Evolutionary conservation across 345 rosid genomes (phyloP).

Genomic region (Corymbia maculata): DNA sequence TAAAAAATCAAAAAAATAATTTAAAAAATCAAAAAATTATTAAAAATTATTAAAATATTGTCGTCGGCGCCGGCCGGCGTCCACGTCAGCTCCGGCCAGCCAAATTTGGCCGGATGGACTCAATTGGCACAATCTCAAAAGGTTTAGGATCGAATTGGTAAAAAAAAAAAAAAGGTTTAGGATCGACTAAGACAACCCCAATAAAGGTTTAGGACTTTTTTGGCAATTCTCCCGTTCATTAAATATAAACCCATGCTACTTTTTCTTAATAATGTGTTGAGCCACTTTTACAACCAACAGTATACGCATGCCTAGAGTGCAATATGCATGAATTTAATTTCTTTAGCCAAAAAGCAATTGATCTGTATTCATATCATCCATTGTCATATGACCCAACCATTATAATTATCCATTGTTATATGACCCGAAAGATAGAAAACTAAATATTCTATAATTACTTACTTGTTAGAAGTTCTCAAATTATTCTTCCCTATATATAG

Average conservation of each 20-base stretch:
- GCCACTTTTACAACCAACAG: not conserved
- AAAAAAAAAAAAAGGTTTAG: no score
- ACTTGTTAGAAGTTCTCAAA: not conserved
- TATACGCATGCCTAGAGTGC: not conserved
- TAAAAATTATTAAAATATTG: no score
- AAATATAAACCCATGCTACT: not conserved
- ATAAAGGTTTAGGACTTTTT: no score
- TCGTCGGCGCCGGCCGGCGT: no score
- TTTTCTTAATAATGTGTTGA: not conserved
- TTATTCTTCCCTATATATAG: not conserved
- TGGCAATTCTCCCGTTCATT: no score
- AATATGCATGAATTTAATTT: not conserved
- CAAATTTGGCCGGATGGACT: no score
- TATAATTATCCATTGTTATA: not conserved
- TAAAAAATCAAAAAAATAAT: no score
- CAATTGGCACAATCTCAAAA: no score
- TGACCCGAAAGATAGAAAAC: not conserved
- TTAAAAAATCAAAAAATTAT: no score
- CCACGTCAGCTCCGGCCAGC: no score
- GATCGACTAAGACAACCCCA: no score
- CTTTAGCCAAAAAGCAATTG: not conserved
- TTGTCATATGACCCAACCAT: not conserved
- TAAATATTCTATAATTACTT: not conserved
- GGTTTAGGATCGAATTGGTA: no score
- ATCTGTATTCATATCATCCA: not conserved